phyloP scores from a whole-genome alignment of 805 yeast genomes.

The Nakazawaea pomicola region DNA sequence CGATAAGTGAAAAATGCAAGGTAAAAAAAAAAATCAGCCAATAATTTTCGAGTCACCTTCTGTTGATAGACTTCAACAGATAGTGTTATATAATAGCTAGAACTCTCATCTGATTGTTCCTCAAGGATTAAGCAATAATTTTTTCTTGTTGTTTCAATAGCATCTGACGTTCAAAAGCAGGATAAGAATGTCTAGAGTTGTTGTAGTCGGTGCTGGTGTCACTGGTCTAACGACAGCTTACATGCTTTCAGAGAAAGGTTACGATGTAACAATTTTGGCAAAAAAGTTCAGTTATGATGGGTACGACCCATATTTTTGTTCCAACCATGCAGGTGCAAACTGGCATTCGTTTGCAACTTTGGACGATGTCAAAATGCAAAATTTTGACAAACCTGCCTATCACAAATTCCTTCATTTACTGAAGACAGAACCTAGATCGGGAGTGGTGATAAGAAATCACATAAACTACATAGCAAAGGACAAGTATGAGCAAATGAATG shows the following conservation, averaged over 20 bases:
- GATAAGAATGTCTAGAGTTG: conserved; percentile 16
- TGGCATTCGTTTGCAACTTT: conserved; percentile 57
- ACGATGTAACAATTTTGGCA: conserved; percentile 38
- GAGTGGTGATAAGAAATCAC: conserved; percentile 31
- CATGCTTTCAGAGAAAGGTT: conserved; percentile 33
- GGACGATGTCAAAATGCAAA: conserved; percentile 26
- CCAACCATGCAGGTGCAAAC: conserved; percentile 72
- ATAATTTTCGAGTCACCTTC: too few species aligned
- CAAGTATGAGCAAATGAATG: conserved; percentile 13
- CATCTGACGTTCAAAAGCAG: background rate
- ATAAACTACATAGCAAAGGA: conserved; percentile 17
- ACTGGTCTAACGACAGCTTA: conserved; percentile 50
- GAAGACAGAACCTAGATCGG: conserved; percentile 40
- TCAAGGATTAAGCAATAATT: too few species aligned
- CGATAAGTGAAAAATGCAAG: too few species aligned
- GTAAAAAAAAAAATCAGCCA: background rate
- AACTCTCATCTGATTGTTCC: too few species aligned
- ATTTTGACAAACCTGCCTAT: conserved; percentile 47
- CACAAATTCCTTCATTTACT: conserved; percentile 41
- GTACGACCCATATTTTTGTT: conserved; percentile 35
- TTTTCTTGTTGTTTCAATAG: background rate
- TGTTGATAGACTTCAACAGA: too few species aligned
- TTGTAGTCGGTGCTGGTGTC: conserved; percentile 44
- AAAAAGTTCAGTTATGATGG: conserved; percentile 31
- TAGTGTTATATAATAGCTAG: too few species aligned